These are phyloP conservation scores for Alternaria incomplexa DNA, from an alignment of 2,329 filamentous ascomycete species.

Conservation along the genomic window DNA sequence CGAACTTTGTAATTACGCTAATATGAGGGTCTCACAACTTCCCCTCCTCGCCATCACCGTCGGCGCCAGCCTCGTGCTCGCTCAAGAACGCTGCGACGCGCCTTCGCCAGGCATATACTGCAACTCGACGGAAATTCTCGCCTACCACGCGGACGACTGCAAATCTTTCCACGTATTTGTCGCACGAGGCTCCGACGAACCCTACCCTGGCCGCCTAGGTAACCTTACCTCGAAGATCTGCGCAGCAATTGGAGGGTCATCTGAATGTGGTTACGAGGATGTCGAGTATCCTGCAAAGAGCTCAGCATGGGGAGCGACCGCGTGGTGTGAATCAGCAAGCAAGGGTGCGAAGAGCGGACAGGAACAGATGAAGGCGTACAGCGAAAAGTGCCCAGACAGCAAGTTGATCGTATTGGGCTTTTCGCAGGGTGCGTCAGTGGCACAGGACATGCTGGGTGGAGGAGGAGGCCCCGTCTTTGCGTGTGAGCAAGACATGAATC, in stretches of 20 bases:
- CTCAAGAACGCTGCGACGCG: conserved; percentile 33
- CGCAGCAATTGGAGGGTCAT: conserved; percentile 16
- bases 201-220: conserved; percentile 35
- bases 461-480: conserved; percentile 34
- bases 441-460: conserved; percentile 37
- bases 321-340: conserved; percentile 35
- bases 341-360: conserved; percentile 31
- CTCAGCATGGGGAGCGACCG: conserved; percentile 27
- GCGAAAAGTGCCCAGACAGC: conserved; percentile 33
- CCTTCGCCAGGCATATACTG: conserved; percentile 27
- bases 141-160: conserved; percentile 28
- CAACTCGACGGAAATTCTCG: conserved; percentile 32
- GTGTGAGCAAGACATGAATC: conserved; percentile 29
- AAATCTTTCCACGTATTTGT: conserved; percentile 36
- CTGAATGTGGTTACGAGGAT: conserved; percentile 33
- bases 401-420: conserved; percentile 37
- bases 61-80: conserved; percentile 16
- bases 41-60: conserved; percentile 13
- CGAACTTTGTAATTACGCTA: conserved; percentile 1
- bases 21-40: conserved; percentile 18
- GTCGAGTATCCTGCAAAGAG: conserved; percentile 38
- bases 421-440: conserved; percentile 34
- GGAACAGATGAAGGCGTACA: conserved; percentile 32
- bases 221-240: conserved; percentile 32
- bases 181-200: conserved; percentile 36